These are phyloP conservation scores for Alternaria consortialis DNA, from an alignment of 2,329 filamentous ascomycete species.

Conservation along the genomic window DNA sequence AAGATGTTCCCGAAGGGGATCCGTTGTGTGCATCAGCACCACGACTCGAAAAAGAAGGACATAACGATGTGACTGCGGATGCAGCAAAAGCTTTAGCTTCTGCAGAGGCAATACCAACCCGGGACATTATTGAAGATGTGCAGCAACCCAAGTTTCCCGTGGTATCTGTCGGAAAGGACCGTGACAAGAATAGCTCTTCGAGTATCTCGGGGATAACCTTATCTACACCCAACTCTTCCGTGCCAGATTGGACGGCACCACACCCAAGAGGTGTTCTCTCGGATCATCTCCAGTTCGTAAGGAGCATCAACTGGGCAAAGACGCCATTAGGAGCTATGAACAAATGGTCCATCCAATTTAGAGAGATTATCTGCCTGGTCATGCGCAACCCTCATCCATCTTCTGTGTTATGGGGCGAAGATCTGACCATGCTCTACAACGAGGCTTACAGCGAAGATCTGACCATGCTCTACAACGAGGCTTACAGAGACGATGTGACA, in stretches of 20 bases:
- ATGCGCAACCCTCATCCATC: slow-evolving; percentile 44
- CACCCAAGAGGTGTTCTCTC: slow-evolving; percentile 37
- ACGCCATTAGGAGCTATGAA: slow-evolving; percentile 60
- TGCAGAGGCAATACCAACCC: slow-evolving; percentile 9
- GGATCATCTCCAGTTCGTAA: slow-evolving; percentile 48
- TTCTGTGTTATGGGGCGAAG: slow-evolving; percentile 48
- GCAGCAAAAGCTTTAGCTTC: slow-evolving; percentile 13
- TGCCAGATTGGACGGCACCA: slow-evolving; percentile 41
- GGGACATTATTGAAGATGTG: neutral
- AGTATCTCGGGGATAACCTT: slow-evolving; percentile 34
- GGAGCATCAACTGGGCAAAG: slow-evolving; percentile 58
- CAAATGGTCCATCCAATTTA: slow-evolving; percentile 59
- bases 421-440: slow-evolving; percentile 52
- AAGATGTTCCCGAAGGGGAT: slow-evolving; percentile 23
- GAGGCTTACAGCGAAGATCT: slow-evolving; percentile 45
- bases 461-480: slow-evolving; percentile 53
- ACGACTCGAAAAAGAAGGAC: neutral
- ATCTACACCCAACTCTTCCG: slow-evolving; percentile 29
- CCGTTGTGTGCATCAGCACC: slow-evolving; percentile 13
- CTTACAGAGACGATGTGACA: slow-evolving; percentile 46
- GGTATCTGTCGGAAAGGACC: slow-evolving; percentile 22
- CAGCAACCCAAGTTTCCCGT: slow-evolving; percentile 20
- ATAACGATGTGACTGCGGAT: slow-evolving; percentile 6
- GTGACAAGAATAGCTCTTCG: slow-evolving; percentile 27
- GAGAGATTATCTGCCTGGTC: slow-evolving; percentile 50